Conservation (phyloP, 169 alveolate genomes). For the Eimeria necatrix region DNA sequence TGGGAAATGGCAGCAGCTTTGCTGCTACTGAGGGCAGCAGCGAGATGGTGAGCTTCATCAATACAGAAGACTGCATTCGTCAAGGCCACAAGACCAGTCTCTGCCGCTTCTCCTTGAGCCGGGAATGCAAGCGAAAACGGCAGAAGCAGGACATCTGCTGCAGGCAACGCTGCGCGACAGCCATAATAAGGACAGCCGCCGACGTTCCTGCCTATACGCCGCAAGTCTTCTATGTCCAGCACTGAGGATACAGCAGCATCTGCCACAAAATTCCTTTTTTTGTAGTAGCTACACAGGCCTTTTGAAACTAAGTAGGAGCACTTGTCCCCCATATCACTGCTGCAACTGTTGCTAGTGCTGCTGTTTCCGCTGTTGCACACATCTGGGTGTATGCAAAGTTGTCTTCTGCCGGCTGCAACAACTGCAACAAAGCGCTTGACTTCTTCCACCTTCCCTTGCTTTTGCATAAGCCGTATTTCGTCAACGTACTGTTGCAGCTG, state of each 20-base stretch:
- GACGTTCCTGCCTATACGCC: constrained; percentile 23
- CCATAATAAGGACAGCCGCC: constrained; percentile 69
- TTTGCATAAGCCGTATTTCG: constrained; percentile 80
- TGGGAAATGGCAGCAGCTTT: constrained; percentile 37
- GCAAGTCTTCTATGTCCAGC: constrained; percentile 47
- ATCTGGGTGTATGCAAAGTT: constrained; percentile 11
- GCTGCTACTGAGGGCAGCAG: constrained; percentile 43
- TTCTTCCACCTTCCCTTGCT: constrained; percentile 9
- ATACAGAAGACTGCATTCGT: constrained; percentile 34
- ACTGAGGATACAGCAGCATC: constrained; percentile 43
- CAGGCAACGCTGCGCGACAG: constrained; percentile 36
- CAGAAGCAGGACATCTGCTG: constrained; percentile 64
- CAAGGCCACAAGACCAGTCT: not conserved
- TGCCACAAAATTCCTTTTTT: not conserved
- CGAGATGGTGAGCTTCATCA: constrained; percentile 80
- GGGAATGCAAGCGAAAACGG: constrained; percentile 69
- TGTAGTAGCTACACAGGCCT: constrained; percentile 63
- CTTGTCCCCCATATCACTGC: constrained; percentile 58
- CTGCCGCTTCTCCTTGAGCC: constrained; percentile 1
- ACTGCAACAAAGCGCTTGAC: constrained; percentile 32
- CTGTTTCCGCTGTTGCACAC: constrained; percentile 11
- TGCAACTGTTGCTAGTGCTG: constrained; percentile 44
- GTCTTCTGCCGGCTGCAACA: constrained; percentile 64
- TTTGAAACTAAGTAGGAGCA: constrained; percentile 47
- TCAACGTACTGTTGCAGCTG: constrained; percentile 85